These are phyloP conservation scores for Castanea sativa DNA, from an alignment of 306 rosid genomes.

Conservation along the genomic window DNA sequence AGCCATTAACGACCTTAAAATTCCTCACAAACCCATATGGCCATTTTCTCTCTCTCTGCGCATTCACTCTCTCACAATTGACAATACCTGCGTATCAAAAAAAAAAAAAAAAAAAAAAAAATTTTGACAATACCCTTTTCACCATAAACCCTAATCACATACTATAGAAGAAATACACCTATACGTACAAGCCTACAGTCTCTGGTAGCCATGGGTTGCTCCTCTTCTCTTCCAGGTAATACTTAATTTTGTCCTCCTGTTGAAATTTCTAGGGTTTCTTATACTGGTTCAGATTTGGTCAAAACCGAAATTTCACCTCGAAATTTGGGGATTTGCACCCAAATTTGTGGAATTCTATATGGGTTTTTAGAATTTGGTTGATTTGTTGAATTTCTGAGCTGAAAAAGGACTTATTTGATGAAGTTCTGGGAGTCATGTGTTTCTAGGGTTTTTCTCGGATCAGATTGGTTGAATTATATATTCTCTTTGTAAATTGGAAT, in stretches of 20 bases:
- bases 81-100: background rate
- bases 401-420: background rate
- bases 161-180: background rate
- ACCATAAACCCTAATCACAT: background rate
- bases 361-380: background rate
- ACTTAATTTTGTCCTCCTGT: background rate
- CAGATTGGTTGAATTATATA: background rate
- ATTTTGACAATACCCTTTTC: background rate
- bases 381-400: constrained; percentile 23
- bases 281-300: background rate
- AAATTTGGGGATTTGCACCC: background rate
- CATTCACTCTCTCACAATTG: background rate
- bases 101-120: too few species aligned
- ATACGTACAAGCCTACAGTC: background rate
- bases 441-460: background rate
- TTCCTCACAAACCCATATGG: background rate
- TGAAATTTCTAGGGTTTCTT: background rate
- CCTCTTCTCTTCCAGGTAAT: constrained; percentile 73
- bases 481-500: background rate
- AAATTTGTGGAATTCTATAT: background rate
- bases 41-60: background rate
- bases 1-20: constrained; percentile 22
- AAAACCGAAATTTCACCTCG: background rate
- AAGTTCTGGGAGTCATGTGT: background rate
- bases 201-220: constrained; percentile 65